Conservation (phyloP, 768 basidiomycete species). For the Candolleomyces aberdarensis region DNA sequence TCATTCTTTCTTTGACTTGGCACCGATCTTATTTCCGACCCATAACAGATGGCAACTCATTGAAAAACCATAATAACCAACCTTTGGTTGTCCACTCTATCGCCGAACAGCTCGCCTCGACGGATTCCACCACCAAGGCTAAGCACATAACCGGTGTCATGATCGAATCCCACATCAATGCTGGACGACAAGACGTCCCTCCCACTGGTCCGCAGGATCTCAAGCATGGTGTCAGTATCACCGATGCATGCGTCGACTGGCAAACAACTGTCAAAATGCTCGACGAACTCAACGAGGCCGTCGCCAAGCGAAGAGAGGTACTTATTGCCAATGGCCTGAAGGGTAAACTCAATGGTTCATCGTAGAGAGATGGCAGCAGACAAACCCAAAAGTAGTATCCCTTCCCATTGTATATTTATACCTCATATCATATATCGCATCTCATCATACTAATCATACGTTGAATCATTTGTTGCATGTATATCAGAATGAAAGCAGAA, state of each 20-base stretch:
- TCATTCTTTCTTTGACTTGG: neutral
- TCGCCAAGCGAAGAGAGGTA: constrained; percentile 40
- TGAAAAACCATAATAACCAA: constrained; percentile 93
- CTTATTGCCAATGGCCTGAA: constrained; percentile 23
- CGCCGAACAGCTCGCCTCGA: constrained; percentile 60
- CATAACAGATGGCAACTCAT: constrained; percentile 83
- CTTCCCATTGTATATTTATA: neutral
- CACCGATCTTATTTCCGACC: constrained; percentile 1
- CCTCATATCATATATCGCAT: neutral
- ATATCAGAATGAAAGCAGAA: neutral
- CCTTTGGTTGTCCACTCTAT: constrained; percentile 73
- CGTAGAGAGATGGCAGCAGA: neutral
- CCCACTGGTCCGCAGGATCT: constrained; percentile 59
- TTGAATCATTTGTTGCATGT: neutral
- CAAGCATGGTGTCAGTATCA: constrained; percentile 84
- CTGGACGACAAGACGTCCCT: constrained; percentile 89
- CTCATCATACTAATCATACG: neutral
- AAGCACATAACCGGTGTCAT: constrained; percentile 88
- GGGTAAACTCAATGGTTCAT: neutral
- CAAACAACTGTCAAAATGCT: constrained; percentile 74
- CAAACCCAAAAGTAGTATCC: neutral
- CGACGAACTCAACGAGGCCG: constrained; percentile 63
- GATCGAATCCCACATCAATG: constrained; percentile 94
- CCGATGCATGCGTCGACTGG: constrained; percentile 92
- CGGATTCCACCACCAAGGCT: constrained; percentile 43